phyloP scores from a whole-genome alignment of 495 filamentous ascomycete genomes.

The Aspergillus carlsbadensis region DNA sequence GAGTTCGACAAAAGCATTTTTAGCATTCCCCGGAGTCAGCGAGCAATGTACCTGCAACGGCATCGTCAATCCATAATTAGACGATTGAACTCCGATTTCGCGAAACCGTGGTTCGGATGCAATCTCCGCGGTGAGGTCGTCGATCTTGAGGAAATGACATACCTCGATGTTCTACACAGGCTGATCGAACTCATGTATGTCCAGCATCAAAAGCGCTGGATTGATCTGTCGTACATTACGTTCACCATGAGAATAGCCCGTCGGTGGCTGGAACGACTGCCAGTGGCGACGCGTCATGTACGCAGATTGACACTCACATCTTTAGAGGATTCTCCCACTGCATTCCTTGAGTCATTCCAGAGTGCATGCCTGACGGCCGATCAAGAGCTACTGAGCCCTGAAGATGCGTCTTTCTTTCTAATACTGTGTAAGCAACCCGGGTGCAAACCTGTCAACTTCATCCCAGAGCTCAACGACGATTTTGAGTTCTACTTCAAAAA shows the following conservation, averaged over 20 bases:
- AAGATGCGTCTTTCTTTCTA: constrained; percentile 35
- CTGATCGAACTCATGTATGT: constrained; percentile 38
- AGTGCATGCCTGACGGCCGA: constrained; percentile 21
- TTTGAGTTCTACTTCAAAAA: constrained; percentile 48
- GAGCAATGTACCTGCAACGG: constrained; percentile 23
- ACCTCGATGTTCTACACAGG: constrained; percentile 31
- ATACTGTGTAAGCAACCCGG: constrained; percentile 23
- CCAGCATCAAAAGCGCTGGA: constrained; percentile 34
- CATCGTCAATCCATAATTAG: constrained; percentile 28
- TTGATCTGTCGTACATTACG: constrained; percentile 31
- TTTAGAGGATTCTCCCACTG: constrained; percentile 8
- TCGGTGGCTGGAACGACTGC: constrained; percentile 26
- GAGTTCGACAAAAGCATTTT: constrained; percentile 41
- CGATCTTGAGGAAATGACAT: constrained; percentile 41
- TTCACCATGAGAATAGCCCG: constrained; percentile 29
- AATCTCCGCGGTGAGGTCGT: constrained; percentile 22
- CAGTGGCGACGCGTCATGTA: not conserved
- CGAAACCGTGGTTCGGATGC: constrained; percentile 41
- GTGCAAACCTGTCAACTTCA: constrained; percentile 40
- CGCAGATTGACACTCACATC: not conserved
- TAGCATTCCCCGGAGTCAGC: constrained; percentile 26
- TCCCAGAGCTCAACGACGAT: constrained; percentile 36
- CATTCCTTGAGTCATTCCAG: constrained; percentile 16
- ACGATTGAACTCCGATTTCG: constrained; percentile 36
- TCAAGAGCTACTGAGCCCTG: constrained; percentile 26